A percentile compares a stretch with the other conserved stretches of the same genome.
Conservation (phyloP, 2,329 filamentous ascomycete species). For the Exophiala bonariae region DNA sequence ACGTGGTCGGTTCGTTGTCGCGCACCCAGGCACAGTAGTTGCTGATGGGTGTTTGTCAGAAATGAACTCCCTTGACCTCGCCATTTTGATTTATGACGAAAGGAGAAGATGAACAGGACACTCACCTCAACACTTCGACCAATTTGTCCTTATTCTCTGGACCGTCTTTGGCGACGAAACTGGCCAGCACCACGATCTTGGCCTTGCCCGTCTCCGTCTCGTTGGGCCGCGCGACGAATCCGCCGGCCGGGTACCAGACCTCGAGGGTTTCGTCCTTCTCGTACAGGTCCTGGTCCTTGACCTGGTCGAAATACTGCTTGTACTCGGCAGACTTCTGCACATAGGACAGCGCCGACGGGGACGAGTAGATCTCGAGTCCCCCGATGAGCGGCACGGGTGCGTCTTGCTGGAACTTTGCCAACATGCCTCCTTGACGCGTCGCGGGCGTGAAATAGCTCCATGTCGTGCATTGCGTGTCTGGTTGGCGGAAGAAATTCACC, state of each 20-base stretch:
- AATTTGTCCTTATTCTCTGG: constrained; percentile 17
- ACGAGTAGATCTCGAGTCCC: constrained; percentile 19
- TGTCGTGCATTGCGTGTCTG: constrained; percentile 45
- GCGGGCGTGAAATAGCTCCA: constrained; percentile 99
- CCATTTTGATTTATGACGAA: no score
- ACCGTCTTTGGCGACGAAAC: constrained; percentile 24
- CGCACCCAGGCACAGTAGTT: constrained; percentile 25
- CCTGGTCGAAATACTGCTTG: constrained; percentile 9
- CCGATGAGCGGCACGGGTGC: constrained; percentile 13
- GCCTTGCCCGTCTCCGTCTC: constrained; percentile 15
- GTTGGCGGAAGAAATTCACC: constrained; percentile 5
- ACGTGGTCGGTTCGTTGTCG: constrained; percentile 19
- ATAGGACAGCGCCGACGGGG: constrained; percentile 5
- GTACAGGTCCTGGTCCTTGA: constrained; percentile 15
- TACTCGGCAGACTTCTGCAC: constrained; percentile 7
- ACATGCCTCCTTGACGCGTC: constrained; percentile 93
- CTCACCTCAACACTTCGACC: constrained; percentile 23
- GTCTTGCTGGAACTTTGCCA: constrained; percentile 72
- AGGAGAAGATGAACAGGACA: not conserved
- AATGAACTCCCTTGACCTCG: no score
- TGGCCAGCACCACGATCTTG: constrained; percentile 25
- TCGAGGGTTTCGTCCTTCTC: constrained; percentile 11
- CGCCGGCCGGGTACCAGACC: constrained; percentile 22
- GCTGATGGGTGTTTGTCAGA: not conserved
- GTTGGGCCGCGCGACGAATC: constrained; percentile 24